Conservation (phyloP, 2,329 filamentous ascomycete species). For the Ophiobolus disseminans region DNA sequence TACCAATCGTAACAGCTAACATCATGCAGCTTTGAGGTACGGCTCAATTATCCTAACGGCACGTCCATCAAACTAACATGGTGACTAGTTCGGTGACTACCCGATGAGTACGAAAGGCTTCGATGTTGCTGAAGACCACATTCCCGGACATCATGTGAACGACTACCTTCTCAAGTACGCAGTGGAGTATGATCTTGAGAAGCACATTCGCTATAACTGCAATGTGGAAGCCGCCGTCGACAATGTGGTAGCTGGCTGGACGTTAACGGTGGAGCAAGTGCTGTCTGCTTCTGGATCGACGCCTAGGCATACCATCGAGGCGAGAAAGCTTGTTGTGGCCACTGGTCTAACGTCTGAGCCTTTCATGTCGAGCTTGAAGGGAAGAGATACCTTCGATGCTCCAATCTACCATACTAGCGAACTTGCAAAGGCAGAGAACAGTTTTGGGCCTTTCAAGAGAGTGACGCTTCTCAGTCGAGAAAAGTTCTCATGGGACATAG, state of each 20-base stretch:
- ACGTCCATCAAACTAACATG: neutral
- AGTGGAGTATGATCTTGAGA: constrained; percentile 55
- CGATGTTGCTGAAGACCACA: constrained; percentile 59
- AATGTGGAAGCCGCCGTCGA: constrained; percentile 59
- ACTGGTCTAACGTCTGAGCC: constrained; percentile 69
- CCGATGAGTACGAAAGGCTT: constrained; percentile 38
- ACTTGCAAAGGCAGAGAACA: constrained; percentile 54
- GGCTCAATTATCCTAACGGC: neutral
- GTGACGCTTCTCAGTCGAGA: constrained; percentile 64
- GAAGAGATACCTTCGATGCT: constrained; percentile 58
- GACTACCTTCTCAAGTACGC: constrained; percentile 59
- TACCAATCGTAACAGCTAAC: constrained; percentile 4
- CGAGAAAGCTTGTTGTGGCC: constrained; percentile 64
- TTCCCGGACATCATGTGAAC: constrained; percentile 65
- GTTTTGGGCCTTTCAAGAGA: constrained; percentile 43
- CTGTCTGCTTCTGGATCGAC: neutral
- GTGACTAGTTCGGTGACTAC: constrained; percentile 46
- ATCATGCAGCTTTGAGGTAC: constrained; percentile 22
- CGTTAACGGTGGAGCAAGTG: constrained; percentile 15
- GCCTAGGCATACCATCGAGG: constrained; percentile 21
- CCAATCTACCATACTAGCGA: constrained; percentile 66
- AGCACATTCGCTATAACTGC: constrained; percentile 60
- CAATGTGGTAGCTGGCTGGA: constrained; percentile 32
- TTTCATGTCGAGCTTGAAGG: constrained; percentile 60
- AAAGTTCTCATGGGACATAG: constrained; percentile 71